phyloP scores from a whole-genome alignment of 2,329 filamentous ascomycete genomes.

The Fusarium brevicatenulatum region DNA sequence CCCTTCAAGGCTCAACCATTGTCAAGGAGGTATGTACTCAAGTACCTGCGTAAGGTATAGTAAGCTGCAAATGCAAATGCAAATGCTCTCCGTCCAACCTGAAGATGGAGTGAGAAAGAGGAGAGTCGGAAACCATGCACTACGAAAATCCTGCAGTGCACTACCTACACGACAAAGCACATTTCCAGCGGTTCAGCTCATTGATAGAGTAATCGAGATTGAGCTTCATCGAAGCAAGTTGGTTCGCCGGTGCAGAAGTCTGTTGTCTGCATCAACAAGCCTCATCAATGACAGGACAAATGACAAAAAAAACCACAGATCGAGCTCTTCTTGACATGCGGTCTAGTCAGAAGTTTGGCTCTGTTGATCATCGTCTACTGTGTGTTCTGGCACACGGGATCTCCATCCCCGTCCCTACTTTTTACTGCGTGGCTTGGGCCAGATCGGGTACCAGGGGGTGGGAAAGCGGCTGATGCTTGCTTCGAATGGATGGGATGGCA shows the following conservation, averaged over 20 bases:
- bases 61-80: conserved; percentile 14
- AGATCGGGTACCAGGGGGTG: conserved; percentile 44
- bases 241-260: conserved; percentile 4
- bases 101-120: not conserved
- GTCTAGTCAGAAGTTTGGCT: conserved; percentile 15
- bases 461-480: conserved; percentile 28
- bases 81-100: conserved; percentile 1
- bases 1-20: not conserved
- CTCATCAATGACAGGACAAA: not conserved
- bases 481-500: conserved; percentile 33
- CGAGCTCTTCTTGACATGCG: not conserved
- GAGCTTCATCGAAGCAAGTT: not conserved
- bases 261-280: not conserved
- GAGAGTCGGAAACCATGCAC: conserved; percentile 13
- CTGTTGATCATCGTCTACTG: conserved; percentile 35
- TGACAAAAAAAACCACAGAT: conserved; percentile 2
- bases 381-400: conserved; percentile 39
- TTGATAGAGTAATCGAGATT: conserved; percentile 2
- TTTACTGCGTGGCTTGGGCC: conserved; percentile 40
- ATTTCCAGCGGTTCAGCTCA: conserved; percentile 9
- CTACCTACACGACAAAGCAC: not conserved
- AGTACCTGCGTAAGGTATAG: conserved; percentile 7
- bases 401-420: conserved; percentile 42
- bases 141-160: conserved; percentile 22
- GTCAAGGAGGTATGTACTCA: not conserved